Base-by-base conservation (phyloP, 2,329 filamentous ascomycete genomes). In the Fusarium stilboides region DNA sequence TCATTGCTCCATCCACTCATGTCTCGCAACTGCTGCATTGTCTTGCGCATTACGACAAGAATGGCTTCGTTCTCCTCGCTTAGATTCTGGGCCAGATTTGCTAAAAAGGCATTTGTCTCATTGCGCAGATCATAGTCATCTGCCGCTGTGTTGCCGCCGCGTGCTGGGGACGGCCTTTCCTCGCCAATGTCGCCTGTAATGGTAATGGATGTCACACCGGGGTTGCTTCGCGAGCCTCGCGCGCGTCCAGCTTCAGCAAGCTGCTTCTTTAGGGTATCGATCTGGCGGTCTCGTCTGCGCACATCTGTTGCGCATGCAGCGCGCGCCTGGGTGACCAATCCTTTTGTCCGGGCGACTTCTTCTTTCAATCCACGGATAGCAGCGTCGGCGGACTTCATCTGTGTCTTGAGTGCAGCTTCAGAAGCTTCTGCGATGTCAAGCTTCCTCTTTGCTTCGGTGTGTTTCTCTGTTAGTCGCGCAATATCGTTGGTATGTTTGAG, bases 31-130 rank as follows among this genome's bases (percentile, higher is more conserved):
- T 89, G 92, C 3, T 87, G 83, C 58, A 95, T 87, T 0, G 94
- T 93, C 51, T 87, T 88, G 53, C 89, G 85, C 51, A 97, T 86
- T 31, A 98, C 84, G 2, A 83, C 84, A 37, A 97, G 88, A 14
- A 98, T 81, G 7, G 88, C 87, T 76, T 98, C 94, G 74, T 99
- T 99, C 79, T 99, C 96, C 70, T 97, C 93, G 75, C 94, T 96
- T 60, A 98, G 82, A 39, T 89, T 89, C 77, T 92, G 92, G 31
- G 93, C 94, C 61, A 97, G 82, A 75, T 92, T 90, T 0, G 94
- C 96, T 59, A 99, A 83, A 76, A 98, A 98, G 50, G 94, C 91
- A 47, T 95, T 97, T 7, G 95, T 97, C 80, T 98, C 96, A 77
- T 91, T 89, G 74, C 91, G 90, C 64, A 98, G 81, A 72, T 89